Evolutionary conservation across 2,329 filamentous ascomycete species (phyloP), one percentile per base, ranked within the genome.

Genomic region (Aquanectria penicillioides): DNA sequence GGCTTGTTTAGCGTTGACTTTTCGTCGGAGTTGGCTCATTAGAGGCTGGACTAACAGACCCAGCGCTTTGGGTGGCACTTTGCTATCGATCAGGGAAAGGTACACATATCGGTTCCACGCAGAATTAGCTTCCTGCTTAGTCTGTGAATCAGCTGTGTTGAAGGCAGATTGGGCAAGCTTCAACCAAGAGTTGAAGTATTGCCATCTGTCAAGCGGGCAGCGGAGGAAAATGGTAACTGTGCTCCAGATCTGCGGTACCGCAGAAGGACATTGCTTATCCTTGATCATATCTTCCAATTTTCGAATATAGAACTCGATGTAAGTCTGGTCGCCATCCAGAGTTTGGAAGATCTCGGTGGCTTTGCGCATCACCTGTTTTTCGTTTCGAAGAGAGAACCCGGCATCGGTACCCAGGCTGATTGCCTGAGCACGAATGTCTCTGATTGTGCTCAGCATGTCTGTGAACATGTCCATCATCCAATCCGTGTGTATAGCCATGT

Each of bases 221-320:
- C 90, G 87, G 43, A 97, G 80, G 53, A 97, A 87, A 2, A 97
- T 82, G 6, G 94, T 86, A 3, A 97, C 81, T 29, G 93, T 86
- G 57, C 91, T 90, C 94, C 94, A 98, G 18, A 98, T 92, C 64
- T 93, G 91, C 6, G 95, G 94, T 1, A 97, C 93, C 33, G 86
- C 81, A 0, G 82, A 74, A 20, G 72, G 59, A 10, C 64, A 59
- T 40, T 76, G 84, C 62, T 82, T 87, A 44, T 84, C 81, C 62
- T 87, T 84, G 22, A 89, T 81, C 88, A 95, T 92, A 10, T 82
- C 80, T 54, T 84, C 84, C 50, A 98, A 80, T 26, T 86, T 85
- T 17, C 85, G 80, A 34, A 86, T 85, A 65, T 94, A 88, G 67
- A 88, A 89, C 9, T 89, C 85, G 31, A 89, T 87, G 67, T 93